A percentile compares a stretch with the other conserved stretches of the same genome.
These are phyloP conservation scores for Madurella mycetomatis DNA, from an alignment of 2,329 filamentous ascomycete species.

Conservation along the genomic window DNA sequence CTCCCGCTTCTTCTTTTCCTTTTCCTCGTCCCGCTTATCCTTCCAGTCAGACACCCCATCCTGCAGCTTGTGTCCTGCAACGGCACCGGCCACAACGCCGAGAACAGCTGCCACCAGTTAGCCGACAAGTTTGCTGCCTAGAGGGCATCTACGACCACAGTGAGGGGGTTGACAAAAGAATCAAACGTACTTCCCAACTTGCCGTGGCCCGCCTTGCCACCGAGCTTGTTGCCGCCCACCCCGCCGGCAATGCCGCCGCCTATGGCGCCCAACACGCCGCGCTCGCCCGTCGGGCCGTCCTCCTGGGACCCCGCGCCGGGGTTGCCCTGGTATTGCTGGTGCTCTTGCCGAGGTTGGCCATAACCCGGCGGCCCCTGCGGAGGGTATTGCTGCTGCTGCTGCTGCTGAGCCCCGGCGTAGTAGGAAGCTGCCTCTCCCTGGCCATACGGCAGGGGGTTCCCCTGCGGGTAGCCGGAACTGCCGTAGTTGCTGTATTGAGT, in stretches of 20 bases:
- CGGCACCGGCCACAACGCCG: slow-evolving; percentile 38
- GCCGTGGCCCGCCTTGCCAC: slow-evolving; percentile 31
- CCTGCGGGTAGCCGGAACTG: slow-evolving; percentile 7
- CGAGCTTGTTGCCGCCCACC: slow-evolving; percentile 38
- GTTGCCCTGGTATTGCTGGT: neutral
- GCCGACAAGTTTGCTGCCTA: neutral
- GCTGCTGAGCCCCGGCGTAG: slow-evolving; percentile 10
- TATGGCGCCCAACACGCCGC: slow-evolving; percentile 38
- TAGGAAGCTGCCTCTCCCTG: slow-evolving; percentile 17
- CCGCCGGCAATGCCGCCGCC: slow-evolving; percentile 39
- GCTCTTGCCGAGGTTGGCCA: neutral
- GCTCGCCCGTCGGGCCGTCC: slow-evolving; percentile 35
- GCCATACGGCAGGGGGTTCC: slow-evolving; percentile 1
- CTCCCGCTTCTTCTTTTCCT: slow-evolving; percentile 26
- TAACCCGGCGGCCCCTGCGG: neutral
- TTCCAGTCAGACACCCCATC: slow-evolving; percentile 38
- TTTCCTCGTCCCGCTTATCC: slow-evolving; percentile 37
- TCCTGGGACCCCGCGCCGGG: neutral
- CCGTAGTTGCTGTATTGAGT: slow-evolving; percentile 7
- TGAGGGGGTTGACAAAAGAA: neutral
- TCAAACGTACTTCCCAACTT: slow-evolving; percentile 29
- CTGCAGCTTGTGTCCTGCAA: slow-evolving; percentile 40
- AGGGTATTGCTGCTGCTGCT: slow-evolving; percentile 1
- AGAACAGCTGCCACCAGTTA: slow-evolving; percentile 26
- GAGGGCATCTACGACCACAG: no score